phyloP scores from a whole-genome alignment of 164 flowering plant genomes.

The Tetrastigma voinierianum region DNA sequence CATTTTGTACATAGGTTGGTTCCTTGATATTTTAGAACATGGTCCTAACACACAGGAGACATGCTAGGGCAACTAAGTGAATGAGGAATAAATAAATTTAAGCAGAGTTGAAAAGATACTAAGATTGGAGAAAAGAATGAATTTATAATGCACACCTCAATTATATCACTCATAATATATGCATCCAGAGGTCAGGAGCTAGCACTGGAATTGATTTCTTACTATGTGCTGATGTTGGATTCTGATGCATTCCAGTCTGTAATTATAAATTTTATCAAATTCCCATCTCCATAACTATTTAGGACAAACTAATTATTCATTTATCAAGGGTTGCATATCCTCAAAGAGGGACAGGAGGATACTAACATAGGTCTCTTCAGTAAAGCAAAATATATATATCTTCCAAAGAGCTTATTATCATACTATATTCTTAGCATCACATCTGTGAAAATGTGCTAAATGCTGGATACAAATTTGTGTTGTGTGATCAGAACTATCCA shows the following conservation, averaged over 20 bases:
- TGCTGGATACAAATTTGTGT: too few relatives aligned
- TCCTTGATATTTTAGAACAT: background rate
- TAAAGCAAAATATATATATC: background rate
- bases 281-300: background rate
- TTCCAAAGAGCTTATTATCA: too few relatives aligned
- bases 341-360: background rate
- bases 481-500: too few relatives aligned
- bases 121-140: background rate
- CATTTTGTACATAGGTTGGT: background rate
- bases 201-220: background rate
- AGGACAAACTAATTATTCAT: background rate
- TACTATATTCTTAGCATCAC: too few relatives aligned
- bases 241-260: background rate
- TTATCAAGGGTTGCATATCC: background rate
- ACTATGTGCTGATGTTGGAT: conserved; percentile 4
- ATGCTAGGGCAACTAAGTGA: background rate
- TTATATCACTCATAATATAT: background rate
- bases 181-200: background rate
- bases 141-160: background rate
- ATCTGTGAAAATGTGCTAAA: too few relatives aligned
- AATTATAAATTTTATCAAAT: background rate
- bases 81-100: background rate
- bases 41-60: background rate
- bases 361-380: background rate
- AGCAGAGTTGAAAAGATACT: background rate